Conservation (phyloP, 306 rosid species). For the Quercus berberidifolia region DNA sequence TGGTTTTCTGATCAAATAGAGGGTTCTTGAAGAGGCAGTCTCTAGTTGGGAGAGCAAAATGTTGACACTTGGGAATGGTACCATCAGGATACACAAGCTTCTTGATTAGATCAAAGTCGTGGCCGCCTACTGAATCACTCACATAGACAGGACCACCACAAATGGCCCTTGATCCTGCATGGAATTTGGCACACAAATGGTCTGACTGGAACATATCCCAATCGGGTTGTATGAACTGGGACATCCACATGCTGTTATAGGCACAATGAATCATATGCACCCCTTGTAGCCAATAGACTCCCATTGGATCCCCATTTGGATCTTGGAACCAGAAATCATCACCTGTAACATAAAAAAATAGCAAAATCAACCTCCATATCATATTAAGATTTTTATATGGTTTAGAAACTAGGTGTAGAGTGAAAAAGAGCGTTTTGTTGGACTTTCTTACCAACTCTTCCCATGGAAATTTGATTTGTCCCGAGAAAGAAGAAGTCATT, state of each 20-base stretch:
- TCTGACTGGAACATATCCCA: slow-evolving; percentile 98
- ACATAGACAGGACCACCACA: slow-evolving; percentile 80
- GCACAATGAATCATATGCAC: slow-evolving; percentile 90
- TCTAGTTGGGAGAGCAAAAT: slow-evolving; percentile 83
- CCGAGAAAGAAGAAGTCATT: slow-evolving; percentile 92
- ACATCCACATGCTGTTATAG: slow-evolving; percentile 96
- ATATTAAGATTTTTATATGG: not conserved
- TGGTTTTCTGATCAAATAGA: slow-evolving; percentile 56
- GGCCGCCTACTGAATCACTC: slow-evolving; percentile 71
- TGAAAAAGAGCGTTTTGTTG: not conserved
- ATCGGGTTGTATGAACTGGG: slow-evolving; percentile 83
- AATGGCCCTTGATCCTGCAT: slow-evolving; percentile 85
- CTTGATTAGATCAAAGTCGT: slow-evolving; percentile 66
- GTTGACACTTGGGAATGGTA: slow-evolving; percentile 64
- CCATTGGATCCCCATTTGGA: slow-evolving; percentile 91
- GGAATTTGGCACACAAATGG: slow-evolving; percentile 74
- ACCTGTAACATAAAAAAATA: slow-evolving; percentile 30
- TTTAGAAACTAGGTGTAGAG: not conserved
- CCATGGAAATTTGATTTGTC: slow-evolving; percentile 63
- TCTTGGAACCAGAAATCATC: slow-evolving; percentile 96
- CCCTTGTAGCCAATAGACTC: slow-evolving; percentile 80
- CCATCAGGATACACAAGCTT: slow-evolving; percentile 86
- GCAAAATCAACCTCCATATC: not conserved
- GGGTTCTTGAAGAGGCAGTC: slow-evolving; percentile 85
- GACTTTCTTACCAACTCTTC: slow-evolving; percentile 64